Conservation (phyloP, 2,329 filamentous ascomycete genomes). For the Blastomyces emzantsi region DNA sequence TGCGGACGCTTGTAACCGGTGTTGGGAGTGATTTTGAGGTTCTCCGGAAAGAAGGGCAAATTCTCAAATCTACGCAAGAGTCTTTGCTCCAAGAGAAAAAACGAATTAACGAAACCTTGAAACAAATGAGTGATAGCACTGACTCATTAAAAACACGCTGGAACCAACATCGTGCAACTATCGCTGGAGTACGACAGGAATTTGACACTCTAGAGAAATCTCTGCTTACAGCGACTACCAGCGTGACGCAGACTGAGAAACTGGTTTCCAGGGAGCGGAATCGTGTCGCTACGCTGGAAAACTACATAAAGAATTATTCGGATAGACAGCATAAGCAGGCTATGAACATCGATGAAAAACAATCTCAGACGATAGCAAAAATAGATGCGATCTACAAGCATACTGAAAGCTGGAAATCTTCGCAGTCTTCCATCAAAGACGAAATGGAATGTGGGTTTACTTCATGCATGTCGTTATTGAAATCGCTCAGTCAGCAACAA, state of each 20-base stretch:
- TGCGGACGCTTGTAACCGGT: conserved; percentile 27
- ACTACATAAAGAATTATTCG: conserved; percentile 24
- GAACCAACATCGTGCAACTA: conserved; percentile 17
- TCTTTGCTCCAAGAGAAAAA: conserved; percentile 22
- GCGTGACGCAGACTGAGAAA: conserved; percentile 13
- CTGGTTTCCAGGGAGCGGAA: conserved; percentile 26
- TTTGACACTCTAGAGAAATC: conserved; percentile 21
- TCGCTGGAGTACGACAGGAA: conserved; percentile 17
- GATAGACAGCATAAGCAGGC: conserved; percentile 10
- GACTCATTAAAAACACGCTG: conserved; percentile 15
- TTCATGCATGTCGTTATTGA: conserved; percentile 11
- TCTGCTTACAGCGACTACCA: conserved; percentile 21
- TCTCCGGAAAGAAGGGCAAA: conserved; percentile 25
- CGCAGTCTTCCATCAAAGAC: conserved; percentile 8
- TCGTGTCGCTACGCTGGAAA: conserved; percentile 23
- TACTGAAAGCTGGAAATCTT: conserved; percentile 5
- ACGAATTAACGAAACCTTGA: conserved; percentile 20
- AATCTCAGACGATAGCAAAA: conserved; percentile 9
- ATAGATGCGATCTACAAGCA: conserved; percentile 7
- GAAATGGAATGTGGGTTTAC: conserved; percentile 10
- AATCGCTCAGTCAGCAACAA: conserved; percentile 5
- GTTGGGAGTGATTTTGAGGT: conserved; percentile 28
- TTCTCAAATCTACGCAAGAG: conserved; percentile 21
- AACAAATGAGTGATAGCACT: conserved; percentile 21
- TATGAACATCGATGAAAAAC: conserved; percentile 5